Evolutionary conservation across 345 rosid species (phyloP).

Genomic region (Toxicodendron radicans): DNA sequence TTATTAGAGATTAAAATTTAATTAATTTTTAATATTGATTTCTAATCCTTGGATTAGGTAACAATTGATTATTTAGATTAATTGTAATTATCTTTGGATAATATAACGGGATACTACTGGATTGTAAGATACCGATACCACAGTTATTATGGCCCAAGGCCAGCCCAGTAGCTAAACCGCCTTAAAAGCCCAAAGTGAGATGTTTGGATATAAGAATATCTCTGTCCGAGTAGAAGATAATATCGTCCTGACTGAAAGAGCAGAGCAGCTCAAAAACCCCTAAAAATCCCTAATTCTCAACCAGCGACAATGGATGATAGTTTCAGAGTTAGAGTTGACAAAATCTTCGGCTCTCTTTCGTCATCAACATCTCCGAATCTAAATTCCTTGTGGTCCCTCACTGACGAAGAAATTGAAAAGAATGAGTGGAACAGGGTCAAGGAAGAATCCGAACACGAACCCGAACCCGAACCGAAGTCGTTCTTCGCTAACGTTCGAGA

Average conservation of each 20-base stretch:
- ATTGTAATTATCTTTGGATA: too few species aligned
- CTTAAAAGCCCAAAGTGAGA: neutral
- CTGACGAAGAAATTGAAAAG: slow-evolving; percentile 62
- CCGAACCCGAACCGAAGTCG: slow-evolving; percentile 11
- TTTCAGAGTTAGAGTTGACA: slow-evolving; percentile 70
- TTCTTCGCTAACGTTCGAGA: slow-evolving; percentile 10
- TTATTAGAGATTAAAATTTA: too few species aligned
- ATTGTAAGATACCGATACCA: too few species aligned
- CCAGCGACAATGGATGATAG: slow-evolving; percentile 52
- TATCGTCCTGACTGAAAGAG: neutral
- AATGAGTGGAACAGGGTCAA: slow-evolving; percentile 45
- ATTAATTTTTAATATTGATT: too few species aligned
- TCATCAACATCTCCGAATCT: slow-evolving; percentile 34
- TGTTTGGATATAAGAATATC: slow-evolving; percentile 31
- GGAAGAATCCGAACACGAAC: slow-evolving; percentile 19
- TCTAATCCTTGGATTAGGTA: too few species aligned
- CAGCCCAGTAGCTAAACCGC: neutral
- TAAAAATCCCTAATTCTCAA: slow-evolving; percentile 1
- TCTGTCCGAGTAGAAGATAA: slow-evolving; percentile 2
- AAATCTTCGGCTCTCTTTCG: slow-evolving; percentile 70
- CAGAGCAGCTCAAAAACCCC: neutral
- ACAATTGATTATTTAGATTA: too few species aligned
- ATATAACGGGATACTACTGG: too few species aligned
- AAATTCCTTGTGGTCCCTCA: slow-evolving; percentile 64
- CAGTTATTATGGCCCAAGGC: too few species aligned